Evolutionary conservation across 2,329 filamentous ascomycete genomes (phyloP).

Genomic region (Hymenoscyphus fraxineus): DNA sequence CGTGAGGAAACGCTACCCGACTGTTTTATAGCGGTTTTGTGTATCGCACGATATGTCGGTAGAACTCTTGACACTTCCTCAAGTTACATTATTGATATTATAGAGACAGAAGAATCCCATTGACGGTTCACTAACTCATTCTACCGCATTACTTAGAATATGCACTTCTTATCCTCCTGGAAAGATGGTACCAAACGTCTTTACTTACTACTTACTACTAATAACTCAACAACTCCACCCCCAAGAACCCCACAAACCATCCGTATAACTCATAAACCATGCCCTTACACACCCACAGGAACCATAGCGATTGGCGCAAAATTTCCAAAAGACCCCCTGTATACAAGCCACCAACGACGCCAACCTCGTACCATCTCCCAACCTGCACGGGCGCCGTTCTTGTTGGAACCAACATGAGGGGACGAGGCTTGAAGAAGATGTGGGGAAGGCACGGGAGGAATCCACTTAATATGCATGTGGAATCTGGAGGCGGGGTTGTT

Average conservation of each 20-base stretch:
- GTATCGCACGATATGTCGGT: not conserved
- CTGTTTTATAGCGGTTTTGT: not conserved
- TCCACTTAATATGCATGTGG: not conserved
- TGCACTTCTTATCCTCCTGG: too few relatives aligned
- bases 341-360: not conserved
- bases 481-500: not conserved
- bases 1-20: not conserved
- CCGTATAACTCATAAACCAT: too few relatives aligned
- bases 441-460: not conserved
- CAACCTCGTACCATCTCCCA: not conserved
- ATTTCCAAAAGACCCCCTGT: not conserved
- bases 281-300: not conserved
- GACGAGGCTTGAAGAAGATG: not conserved
- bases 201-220: too few relatives aligned
- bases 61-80: not conserved
- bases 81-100: not conserved
- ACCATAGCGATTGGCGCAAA: not conserved
- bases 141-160: too few relatives aligned
- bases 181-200: too few relatives aligned
- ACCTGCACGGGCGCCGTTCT: not conserved
- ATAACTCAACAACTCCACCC: too few relatives aligned
- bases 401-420: not conserved
- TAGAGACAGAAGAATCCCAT: too few relatives aligned
- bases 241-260: too few relatives aligned
- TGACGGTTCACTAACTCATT: too few relatives aligned